These are phyloP conservation scores for Leccinum pellstonianum DNA, from an alignment of 768 basidiomycete genomes.

Conservation along the genomic window DNA sequence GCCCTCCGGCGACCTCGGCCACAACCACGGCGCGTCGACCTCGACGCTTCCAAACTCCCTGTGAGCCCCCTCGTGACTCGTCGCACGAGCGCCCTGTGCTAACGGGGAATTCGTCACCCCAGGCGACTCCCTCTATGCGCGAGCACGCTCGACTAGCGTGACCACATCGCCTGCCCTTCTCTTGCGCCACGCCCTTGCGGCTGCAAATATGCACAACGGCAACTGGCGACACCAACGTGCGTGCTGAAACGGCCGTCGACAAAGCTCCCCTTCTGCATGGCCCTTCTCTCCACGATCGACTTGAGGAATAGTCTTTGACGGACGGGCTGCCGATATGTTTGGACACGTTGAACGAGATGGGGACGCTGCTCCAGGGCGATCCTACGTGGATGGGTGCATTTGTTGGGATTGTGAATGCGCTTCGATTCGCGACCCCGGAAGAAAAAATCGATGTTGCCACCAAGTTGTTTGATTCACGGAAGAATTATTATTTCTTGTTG, in stretches of 20 bases:
- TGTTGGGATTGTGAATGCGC: background rate
- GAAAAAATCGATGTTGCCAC: conserved; percentile 7
- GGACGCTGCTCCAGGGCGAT: conserved; percentile 2
- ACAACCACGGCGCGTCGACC: no score
- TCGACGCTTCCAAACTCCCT: no score
- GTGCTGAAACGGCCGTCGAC: background rate
- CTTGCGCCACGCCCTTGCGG: no score
- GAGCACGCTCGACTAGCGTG: no score
- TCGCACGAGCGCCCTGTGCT: no score
- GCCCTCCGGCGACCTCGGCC: no score
- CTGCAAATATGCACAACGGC: no score
- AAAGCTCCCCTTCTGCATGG: background rate
- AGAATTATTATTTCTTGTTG: conserved; percentile 7
- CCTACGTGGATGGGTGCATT: background rate
- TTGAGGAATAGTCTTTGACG: conserved; percentile 10
- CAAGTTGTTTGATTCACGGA: conserved; percentile 6
- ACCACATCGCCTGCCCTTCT: no score
- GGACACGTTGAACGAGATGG: conserved; percentile 8
- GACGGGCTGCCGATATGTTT: conserved; percentile 4
- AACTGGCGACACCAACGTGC: no score
- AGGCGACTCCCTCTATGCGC: no score
- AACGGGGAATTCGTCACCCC: no score
- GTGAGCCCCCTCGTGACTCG: no score
- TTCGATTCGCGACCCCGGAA: background rate
- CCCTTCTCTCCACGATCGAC: conserved; percentile 9